Base-by-base conservation (phyloP, 148 eudicot genomes). In the Dianthus caryophyllus region DNA sequence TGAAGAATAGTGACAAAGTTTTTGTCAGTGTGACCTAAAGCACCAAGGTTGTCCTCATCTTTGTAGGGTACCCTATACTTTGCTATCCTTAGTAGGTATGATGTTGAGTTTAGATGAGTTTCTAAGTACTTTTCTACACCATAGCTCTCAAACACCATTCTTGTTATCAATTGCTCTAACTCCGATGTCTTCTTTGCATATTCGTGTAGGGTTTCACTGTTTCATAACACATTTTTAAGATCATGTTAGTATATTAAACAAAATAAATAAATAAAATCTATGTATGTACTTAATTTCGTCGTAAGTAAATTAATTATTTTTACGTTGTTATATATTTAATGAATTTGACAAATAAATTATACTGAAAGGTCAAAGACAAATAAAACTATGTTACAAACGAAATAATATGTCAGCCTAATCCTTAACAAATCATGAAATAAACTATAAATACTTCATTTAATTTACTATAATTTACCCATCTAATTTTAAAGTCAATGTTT, bases 101-200 rank as follows among this genome's bases (percentile, higher is more conserved):
- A 30, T 6, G 78, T 74, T 0, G 90, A 79, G 9, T 77, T 57
- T 13, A 52, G 54, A 26, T 77, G 78, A 18, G 79, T 64, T 0
- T 77, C 60, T 4, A 67, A 69, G 70, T 79, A 73, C 68, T 81
- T 84, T 25, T 75, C 76, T 8, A 77, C 78, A 5, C 82, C 85
- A 56, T 86, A 86, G 61, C 84, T 77, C 67, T 76, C 83, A 18
- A 80, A 78, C 6, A 74, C 76, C 90, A 86, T 86, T 52, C 67
- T 68, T 49, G 66, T 64, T 9, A 79, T 76, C 74, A 74, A 18
- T 11, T 71, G 68, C 15, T 78, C 82, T 63, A 85, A 64, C 54
- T 81, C 80, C 0, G 75, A 59, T 39, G 78, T 51, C 31, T 69
- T 46, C 75, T 77, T 81, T n/a, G 83, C 75, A 56, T 79, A 85